A percentile compares a stretch with the other conserved stretches of the same genome.
phyloP scores from a whole-genome alignment of 2,329 filamentous ascomycete species.

The Sporothrix sp. region DNA sequence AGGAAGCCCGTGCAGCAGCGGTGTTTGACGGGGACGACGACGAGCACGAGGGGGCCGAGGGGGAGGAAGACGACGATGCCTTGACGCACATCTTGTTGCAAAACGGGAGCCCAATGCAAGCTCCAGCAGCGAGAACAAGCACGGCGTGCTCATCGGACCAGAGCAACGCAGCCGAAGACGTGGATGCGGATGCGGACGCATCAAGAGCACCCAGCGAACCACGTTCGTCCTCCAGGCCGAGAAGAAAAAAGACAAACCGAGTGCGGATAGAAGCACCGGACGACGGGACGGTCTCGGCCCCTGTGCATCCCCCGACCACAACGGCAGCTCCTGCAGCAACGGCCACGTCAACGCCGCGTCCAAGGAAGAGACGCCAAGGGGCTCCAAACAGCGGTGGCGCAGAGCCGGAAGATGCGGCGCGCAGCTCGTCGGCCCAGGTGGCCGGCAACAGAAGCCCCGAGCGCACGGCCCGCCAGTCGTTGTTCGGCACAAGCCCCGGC shows the following conservation, averaged over 20 bases:
- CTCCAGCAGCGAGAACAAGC: no score
- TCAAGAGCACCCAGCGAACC: background rate
- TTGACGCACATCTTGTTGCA: conserved; percentile 46
- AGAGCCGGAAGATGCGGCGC: conserved; percentile 11
- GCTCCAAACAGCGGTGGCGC: no score
- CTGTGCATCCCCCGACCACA: no score
- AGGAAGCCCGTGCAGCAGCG: conserved; percentile 36
- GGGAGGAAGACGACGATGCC: conserved; percentile 41
- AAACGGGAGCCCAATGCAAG: conserved; percentile 27
- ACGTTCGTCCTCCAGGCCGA: background rate
- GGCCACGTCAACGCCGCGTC: conserved; percentile 9
- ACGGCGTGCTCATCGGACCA: no score
- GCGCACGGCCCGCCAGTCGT: no score
- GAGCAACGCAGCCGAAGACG: no score
- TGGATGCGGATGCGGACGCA: background rate
- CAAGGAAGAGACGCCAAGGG: background rate
- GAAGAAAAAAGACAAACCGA: conserved; percentile 2
- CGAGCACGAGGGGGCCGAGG: conserved; percentile 30
- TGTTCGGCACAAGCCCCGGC: conserved; percentile 12
- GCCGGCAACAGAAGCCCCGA: no score
- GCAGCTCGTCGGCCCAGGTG: conserved; percentile 16
- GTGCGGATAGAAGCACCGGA: conserved; percentile 5
- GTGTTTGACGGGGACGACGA: conserved; percentile 24
- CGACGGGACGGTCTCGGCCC: background rate
- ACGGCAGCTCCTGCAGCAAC: conserved; percentile 9